These are phyloP conservation scores for Candida nitratophila DNA, from an alignment of 805 yeast genomes.

Conservation along the genomic window DNA sequence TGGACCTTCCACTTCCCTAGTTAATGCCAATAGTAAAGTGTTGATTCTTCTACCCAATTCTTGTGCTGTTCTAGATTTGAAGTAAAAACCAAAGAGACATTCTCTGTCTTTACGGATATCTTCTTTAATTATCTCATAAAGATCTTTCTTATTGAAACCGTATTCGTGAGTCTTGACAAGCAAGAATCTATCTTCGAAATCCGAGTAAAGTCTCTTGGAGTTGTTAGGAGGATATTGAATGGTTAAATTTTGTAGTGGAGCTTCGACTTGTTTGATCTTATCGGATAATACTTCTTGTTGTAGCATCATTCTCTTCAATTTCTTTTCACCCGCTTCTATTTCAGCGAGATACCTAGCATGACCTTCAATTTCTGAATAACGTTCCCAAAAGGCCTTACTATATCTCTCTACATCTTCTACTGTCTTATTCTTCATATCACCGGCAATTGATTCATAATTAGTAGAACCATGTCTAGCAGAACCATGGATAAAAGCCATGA, in stretches of 20 bases:
- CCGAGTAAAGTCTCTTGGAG: constrained; percentile 66
- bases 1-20: constrained; percentile 64
- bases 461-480: constrained; percentile 61
- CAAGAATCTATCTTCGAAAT: constrained; percentile 63
- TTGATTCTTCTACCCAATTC: constrained; percentile 66
- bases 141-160: constrained; percentile 53
- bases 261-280: constrained; percentile 46
- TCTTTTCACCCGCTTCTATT: constrained; percentile 68
- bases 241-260: constrained; percentile 54
- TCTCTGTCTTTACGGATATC: constrained; percentile 53
- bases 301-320: constrained; percentile 42
- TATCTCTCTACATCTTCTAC: constrained; percentile 54
- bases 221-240: constrained; percentile 80
- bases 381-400: constrained; percentile 56
- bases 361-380: constrained; percentile 56
- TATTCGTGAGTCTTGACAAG: constrained; percentile 53
- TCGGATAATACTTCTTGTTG: constrained; percentile 50
- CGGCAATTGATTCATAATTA: constrained; percentile 40
- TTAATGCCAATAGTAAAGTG: constrained; percentile 59
- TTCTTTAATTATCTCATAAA: constrained; percentile 58
- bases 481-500: constrained; percentile 62
- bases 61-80: constrained; percentile 62
- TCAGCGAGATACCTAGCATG: constrained; percentile 64
- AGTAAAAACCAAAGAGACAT: constrained; percentile 69
- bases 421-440: constrained; percentile 49